Evolutionary conservation across 768 basidiomycete species (phyloP).

Genomic region (Kwoniella botswanensis): DNA sequence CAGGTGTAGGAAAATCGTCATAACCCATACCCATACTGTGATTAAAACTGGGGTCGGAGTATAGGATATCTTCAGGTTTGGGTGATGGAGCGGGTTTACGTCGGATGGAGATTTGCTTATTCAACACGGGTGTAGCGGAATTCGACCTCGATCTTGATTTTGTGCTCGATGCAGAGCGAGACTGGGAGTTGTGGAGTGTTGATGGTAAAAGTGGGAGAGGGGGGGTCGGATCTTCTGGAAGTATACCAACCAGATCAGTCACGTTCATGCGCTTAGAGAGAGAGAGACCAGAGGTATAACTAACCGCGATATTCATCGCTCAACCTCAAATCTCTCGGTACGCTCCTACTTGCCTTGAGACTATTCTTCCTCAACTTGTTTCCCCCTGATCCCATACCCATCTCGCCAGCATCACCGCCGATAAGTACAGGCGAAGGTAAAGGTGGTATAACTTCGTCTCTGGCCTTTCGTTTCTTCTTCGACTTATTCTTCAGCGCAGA

Average conservation of each 20-base stretch:
- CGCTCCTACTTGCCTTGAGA: slow-evolving; percentile 28
- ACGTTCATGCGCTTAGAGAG: no score
- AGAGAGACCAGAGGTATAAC: neutral
- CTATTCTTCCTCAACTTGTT: slow-evolving; percentile 18
- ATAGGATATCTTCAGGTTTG: slow-evolving; percentile 10
- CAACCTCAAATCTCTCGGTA: slow-evolving; percentile 32
- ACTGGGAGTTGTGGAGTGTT: neutral
- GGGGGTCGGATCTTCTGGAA: slow-evolving; percentile 1
- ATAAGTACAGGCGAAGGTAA: slow-evolving; percentile 5
- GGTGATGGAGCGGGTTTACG: slow-evolving; percentile 28
- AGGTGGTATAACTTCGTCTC: slow-evolving; percentile 7
- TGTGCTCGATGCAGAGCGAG: neutral
- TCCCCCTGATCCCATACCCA: neutral
- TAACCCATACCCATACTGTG: slow-evolving; percentile 1
- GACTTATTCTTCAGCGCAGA: slow-evolving; percentile 37
- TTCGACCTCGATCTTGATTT: neutral
- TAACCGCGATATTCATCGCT: slow-evolving; percentile 13
- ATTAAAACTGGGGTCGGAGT: neutral
- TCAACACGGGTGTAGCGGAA: neutral
- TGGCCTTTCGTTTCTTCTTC: slow-evolving; percentile 23
- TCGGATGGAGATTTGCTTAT: slow-evolving; percentile 10
- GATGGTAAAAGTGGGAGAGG: neutral
- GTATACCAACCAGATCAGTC: no score
- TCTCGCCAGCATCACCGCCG: neutral
- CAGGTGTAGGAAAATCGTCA: slow-evolving; percentile 23